Evolutionary conservation across 345 rosid species (phyloP), one percentile per base, ranked within the genome.

Genomic region (Brassica incana): DNA sequence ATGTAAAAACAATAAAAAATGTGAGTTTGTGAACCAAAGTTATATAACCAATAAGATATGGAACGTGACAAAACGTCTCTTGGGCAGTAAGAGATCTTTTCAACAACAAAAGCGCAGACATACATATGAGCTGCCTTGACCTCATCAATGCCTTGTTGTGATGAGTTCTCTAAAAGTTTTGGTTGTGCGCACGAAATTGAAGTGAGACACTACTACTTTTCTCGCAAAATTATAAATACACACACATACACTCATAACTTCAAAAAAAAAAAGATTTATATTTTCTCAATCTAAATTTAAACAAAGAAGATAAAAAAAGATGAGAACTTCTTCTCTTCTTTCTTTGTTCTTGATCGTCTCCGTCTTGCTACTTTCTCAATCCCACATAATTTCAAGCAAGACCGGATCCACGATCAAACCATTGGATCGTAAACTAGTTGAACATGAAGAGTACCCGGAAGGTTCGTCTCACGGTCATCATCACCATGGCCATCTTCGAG

Each of bases 401-500:
- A 20, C 23, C 23, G 63, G 5, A 30, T 3, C 8, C 65, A 23
- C 0, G 74, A 68, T 33, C 43, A 36, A 0, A 35, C 82, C 78
- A 35, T 61, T 62, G 75, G 71, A 11, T 12, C 78, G 82, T 33
- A 10, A 16, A 16, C 78, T 74, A 61, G 71, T 68, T 69, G 82
- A 74, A 27, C 48, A 79, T 74, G 75, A 52, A 79, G 75, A 74
- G 23, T 50, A 32, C 64, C 40, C 38, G 1, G 27, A 67, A 40
- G 69, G 30, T 6, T 43, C 67, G 27, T 43, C 67, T 73, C 30
- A 72, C 45, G 52, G 68, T 30, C 77, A 68, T 59, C 77, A 61
- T 58, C 78, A 68, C 56, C 78, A 68, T 45, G 82, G 73, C 33
- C 65, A 79, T 35, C 78, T 79, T 69, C 75, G 75, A 74, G 78